Percentiles rank a stretch among this genome's conserved stretches.
Conservation (phyloP, 2,329 filamentous ascomycete genomes). For the Colletotrichum brevisporum region DNA sequence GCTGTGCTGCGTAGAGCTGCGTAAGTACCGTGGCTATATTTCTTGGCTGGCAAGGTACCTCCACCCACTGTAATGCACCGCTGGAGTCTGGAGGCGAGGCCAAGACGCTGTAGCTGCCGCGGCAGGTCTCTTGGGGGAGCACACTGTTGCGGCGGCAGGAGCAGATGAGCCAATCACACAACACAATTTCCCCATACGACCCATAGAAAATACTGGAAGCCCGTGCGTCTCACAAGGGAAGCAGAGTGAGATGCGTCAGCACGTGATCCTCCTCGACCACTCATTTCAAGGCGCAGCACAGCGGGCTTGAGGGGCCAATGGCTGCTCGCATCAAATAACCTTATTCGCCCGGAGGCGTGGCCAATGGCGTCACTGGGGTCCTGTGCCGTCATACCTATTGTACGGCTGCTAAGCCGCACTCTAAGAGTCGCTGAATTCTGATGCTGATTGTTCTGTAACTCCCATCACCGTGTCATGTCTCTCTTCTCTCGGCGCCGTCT, state of each 20-base stretch:
- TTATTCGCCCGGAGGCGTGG: slow-evolving; percentile 12
- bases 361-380: slow-evolving; percentile 35
- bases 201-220: slow-evolving; percentile 3
- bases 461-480: neutral
- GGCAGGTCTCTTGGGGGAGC: neutral
- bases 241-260: neutral
- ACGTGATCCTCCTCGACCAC: slow-evolving; percentile 20
- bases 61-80: slow-evolving; percentile 9
- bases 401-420: slow-evolving; percentile 23
- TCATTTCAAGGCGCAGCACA: slow-evolving; percentile 21
- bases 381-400: slow-evolving; percentile 20
- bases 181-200: neutral
- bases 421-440: neutral
- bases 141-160: neutral
- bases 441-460: neutral
- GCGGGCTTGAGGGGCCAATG: slow-evolving; percentile 9
- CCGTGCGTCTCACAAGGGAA: neutral
- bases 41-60: slow-evolving; percentile 34
- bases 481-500: neutral
- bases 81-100: slow-evolving; percentile 15
- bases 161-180: slow-evolving; percentile 27
- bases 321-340: slow-evolving; percentile 33
- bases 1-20: slow-evolving; percentile 28
- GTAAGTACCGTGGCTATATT: slow-evolving; percentile 33
- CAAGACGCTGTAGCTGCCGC: slow-evolving; percentile 3